Percentiles rank a stretch among this genome's conserved stretches.
Evolutionary conservation across 257 asterid genomes (phyloP).

Genomic region (Rehmannia glutinosa): DNA sequence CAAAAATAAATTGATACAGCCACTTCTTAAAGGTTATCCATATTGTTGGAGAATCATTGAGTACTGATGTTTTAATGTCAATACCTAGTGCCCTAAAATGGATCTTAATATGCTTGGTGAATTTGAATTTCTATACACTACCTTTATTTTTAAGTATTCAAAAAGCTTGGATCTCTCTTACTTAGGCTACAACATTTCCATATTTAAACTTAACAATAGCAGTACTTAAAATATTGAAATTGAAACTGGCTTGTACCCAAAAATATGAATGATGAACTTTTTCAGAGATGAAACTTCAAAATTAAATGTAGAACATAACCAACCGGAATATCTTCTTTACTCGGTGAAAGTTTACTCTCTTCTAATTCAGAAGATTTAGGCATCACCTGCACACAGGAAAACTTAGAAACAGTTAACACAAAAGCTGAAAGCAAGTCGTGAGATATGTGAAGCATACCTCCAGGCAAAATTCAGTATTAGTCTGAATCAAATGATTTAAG

Average conservation of each 20-base stretch:
- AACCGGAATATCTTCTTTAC: slow-evolving; percentile 62
- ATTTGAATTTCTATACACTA: background rate
- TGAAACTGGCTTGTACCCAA: slow-evolving; percentile 1
- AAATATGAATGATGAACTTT: slow-evolving; percentile 5
- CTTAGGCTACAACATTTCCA: background rate
- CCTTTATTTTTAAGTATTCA: background rate
- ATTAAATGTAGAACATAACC: slow-evolving; percentile 22
- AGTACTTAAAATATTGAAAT: slow-evolving; percentile 1
- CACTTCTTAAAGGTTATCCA: background rate
- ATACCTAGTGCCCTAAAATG: background rate
- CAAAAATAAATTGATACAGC: background rate
- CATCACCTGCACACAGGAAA: slow-evolving; percentile 50
- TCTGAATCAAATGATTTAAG: slow-evolving; percentile 61
- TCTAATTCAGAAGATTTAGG: slow-evolving; percentile 54
- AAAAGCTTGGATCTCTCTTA: background rate
- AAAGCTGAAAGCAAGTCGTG: slow-evolving; percentile 1
- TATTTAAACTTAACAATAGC: background rate
- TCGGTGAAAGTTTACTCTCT: slow-evolving; percentile 29
- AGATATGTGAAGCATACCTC: slow-evolving; percentile 54
- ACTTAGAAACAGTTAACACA: slow-evolving; percentile 23
- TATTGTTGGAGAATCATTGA: background rate
- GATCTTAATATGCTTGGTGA: background rate
- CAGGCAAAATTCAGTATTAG: slow-evolving; percentile 48
- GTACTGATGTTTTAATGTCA: background rate
- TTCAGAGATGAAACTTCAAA: slow-evolving; percentile 5